Evolutionary conservation across 192 early-diverging fungal genomes (phyloP), one percentile per base, ranked within the genome.

Genomic region (Backusella tarrabulga): DNA sequence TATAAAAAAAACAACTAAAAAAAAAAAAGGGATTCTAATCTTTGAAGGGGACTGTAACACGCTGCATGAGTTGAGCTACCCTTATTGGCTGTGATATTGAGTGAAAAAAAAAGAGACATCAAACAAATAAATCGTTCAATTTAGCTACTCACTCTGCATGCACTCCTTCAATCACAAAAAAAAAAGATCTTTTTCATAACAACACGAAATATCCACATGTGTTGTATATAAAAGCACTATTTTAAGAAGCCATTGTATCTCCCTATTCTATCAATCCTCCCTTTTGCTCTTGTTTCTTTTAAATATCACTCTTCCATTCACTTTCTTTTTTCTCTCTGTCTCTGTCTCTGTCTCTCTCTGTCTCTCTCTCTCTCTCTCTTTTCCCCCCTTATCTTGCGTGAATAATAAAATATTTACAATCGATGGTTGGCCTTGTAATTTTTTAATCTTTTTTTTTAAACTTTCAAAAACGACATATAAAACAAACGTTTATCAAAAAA

Each of bases 1-100:
- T 7, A 50, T 32, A 41, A 29, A 41, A 67, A 29, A 60, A 29
- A 67, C 8, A 44, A 32, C 3, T n/a, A 52, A 73, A 60, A 34
- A 73, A 73, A 73, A 73, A 74, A 60, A 74, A 36, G 21, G 46
- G 34, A 50, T 9, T 41, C 46, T 23, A 36, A 56, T 32, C 32
- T 2, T 32, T 32, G 32, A 32, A 71, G 54, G 34, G 75, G 75
- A 67, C 52, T 21, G 69, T 71, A 32, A 32, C 32, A 32, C 32
- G 32, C 32, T 71, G 69, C 69, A 71, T 71, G 69, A 71, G 69
- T 40, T 71, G 36, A 44, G 12, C 46, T 71, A 26, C 69, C 69
- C 69, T 71, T 71, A 71, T 71, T 71, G 69, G 69, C 52, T 54
- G 52, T 54, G 52, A 32, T 32, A 1, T 54, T 11, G 42, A 14